Percentiles rank a stretch among this genome's conserved stretches.
Conservation (phyloP, 768 basidiomycete species). For the Collybiopsis confluens region DNA sequence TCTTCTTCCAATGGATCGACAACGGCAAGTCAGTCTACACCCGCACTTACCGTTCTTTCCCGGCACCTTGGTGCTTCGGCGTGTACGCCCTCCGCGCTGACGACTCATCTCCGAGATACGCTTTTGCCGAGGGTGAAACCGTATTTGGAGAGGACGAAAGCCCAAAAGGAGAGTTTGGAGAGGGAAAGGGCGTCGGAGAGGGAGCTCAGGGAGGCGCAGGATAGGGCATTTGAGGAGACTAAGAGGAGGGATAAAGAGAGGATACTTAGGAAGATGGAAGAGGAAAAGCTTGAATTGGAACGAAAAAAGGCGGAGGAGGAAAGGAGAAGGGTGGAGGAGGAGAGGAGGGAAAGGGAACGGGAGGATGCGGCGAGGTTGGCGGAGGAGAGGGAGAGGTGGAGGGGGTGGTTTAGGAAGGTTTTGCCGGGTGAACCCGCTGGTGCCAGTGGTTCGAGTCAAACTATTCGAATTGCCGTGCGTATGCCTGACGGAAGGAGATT, state of each 20-base stretch:
- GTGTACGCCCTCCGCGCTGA: conserved; percentile 57
- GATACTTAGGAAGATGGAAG: conserved; percentile 51
- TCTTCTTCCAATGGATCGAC: conserved; percentile 25
- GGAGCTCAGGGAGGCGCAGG: conserved; percentile 73
- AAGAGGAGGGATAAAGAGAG: conserved; percentile 65
- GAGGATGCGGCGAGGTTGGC: conserved; percentile 19
- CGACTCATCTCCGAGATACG: conserved; percentile 61
- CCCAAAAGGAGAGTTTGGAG: conserved; percentile 44
- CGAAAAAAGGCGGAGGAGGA: conserved; percentile 29
- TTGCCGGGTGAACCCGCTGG: background rate
- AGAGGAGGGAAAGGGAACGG: conserved; percentile 30
- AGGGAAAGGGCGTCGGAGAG: conserved; percentile 51
- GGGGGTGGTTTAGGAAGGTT: background rate
- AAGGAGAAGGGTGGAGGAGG: conserved; percentile 24
- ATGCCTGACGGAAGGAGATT: conserved; percentile 53
- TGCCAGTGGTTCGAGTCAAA: background rate
- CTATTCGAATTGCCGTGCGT: conserved; percentile 41
- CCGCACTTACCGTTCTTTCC: conserved; percentile 76
- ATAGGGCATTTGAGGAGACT: conserved; percentile 68
- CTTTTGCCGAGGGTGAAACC: conserved; percentile 80
- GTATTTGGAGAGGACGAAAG: conserved; percentile 61
- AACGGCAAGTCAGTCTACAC: conserved; percentile 27
- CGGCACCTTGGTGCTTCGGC: conserved; percentile 70
- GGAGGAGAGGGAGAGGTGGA: conserved; percentile 26
- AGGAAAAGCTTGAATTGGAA: conserved; percentile 31